Base-by-base conservation (phyloP, 2,329 filamentous ascomycete species). In the Huntiella omanensis region DNA sequence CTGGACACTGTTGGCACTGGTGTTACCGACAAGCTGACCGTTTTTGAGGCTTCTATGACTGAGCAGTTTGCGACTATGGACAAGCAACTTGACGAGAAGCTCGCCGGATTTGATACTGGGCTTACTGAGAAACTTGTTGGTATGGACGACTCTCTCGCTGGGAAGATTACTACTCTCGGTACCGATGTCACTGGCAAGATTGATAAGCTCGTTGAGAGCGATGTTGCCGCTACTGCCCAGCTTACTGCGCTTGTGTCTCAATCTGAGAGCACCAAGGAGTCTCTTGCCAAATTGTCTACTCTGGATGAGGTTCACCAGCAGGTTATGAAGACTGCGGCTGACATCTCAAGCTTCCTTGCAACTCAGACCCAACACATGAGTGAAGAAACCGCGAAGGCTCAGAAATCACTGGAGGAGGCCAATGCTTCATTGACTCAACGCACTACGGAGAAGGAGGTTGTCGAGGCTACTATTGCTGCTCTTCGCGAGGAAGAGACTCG, bases 271-370 rank as follows among this genome's bases (percentile, higher is more conserved):
- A 73, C 83, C 0, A 73, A 73, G 44, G 78, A 84, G 56, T 76
- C 82, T 1, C 73, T 84, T 33, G 68, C 71, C 4, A 83, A 87
- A 54, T 72, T 95, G 40, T 80, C 82, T 51, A 83, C 83, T 17
- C 71, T 98, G 4, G 85, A 95, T 53, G 43, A 49, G 33, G 45
- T 49, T 17, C 85, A 95, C 56, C 72, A 82, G 52, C 83, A 93
- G 54, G 85, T 98, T 48, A 75, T 84, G 58, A 71, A 77, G 49
- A 93, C 85, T 1, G 86, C 88, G 1, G 75, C 77, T 15, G 85
- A 92, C 57, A 79, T 98, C 46, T 80, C 81, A 2, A 75, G 80
- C 37, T 94, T 95, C 58, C 73, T 96, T 15, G 72, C 79, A 2
- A 68, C 69, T 2, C 87, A 94, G 59, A 82, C 77, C 16, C 75